Percentiles rank a stretch among this genome's conserved stretches.
Conservation (phyloP, 257 asterid species). For the Echites panduratus region DNA sequence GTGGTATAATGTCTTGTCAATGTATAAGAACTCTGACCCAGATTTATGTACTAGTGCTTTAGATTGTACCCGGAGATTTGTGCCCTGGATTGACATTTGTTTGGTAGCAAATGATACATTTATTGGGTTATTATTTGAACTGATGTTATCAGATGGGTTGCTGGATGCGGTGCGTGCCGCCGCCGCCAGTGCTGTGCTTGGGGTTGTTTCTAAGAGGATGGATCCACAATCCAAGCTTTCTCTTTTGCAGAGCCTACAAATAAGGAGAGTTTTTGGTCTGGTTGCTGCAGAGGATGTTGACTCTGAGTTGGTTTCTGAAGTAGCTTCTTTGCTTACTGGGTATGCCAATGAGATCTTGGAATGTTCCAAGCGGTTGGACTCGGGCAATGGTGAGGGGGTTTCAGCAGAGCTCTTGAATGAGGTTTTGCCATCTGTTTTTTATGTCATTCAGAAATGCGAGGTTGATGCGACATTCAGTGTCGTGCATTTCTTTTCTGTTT, state of each 20-base stretch:
- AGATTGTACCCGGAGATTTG: conserved; percentile 63
- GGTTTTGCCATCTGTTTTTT: conserved; percentile 85
- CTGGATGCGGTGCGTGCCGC: conserved; percentile 65
- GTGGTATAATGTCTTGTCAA: conserved; percentile 60
- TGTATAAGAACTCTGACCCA: conserved; percentile 61
- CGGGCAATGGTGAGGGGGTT: conserved; percentile 52
- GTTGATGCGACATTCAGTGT: conserved; percentile 61
- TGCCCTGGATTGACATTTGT: conserved; percentile 93
- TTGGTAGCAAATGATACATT: conserved; percentile 70
- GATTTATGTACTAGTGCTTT: conserved; percentile 70
- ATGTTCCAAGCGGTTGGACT: conserved; percentile 60
- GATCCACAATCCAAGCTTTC: conserved; percentile 66
- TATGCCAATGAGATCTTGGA: conserved; percentile 81
- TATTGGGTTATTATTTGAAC: conserved; percentile 60
- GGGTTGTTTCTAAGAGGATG: conserved; percentile 82
- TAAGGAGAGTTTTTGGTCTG: conserved; percentile 71
- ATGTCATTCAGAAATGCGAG: conserved; percentile 63
- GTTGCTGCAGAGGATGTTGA: conserved; percentile 46
- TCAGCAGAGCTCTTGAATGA: conserved; percentile 69
- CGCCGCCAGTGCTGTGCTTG: conserved; percentile 67
- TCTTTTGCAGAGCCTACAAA: conserved; percentile 66
- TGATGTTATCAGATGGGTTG: conserved; percentile 60
- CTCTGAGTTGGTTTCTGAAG: conserved; percentile 52
- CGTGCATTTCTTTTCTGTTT: conserved; percentile 81
- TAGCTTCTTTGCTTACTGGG: conserved; percentile 77